Percentiles rank a stretch among this genome's conserved stretches.
Conservation (phyloP, 1,139 yeast species). For the Pichia sp. region DNA sequence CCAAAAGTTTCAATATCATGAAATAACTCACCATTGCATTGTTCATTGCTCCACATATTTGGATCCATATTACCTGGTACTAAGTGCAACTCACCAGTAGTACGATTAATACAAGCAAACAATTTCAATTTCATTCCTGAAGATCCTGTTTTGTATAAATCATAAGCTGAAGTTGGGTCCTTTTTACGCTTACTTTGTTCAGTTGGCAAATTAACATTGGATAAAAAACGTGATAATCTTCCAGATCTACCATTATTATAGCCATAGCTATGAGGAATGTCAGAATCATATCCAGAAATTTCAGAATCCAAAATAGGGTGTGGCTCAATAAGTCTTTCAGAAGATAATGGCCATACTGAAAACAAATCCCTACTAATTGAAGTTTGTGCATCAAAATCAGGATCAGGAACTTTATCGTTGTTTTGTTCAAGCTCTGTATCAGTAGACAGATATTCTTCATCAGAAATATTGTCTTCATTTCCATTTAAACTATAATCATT, state of each 20-base stretch:
- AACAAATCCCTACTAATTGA: background rate
- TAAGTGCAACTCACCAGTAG: conserved; percentile 29
- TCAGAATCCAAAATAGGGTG: conserved; percentile 16
- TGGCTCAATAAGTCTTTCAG: conserved; percentile 6
- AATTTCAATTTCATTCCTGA: conserved; percentile 21
- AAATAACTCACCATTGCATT: conserved; percentile 29
- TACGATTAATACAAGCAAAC: conserved; percentile 26
- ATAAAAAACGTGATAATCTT: conserved; percentile 25
- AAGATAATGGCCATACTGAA: conserved; percentile 12
- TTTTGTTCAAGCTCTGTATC: background rate
- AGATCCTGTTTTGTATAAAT: conserved; percentile 22
- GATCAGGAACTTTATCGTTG: background rate
- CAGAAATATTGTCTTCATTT: conserved; percentile 17
- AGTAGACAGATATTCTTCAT: background rate
- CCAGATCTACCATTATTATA: conserved; percentile 26
- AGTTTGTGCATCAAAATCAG: no score
- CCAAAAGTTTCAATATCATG: conserved; percentile 25
- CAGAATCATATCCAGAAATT: conserved; percentile 21
- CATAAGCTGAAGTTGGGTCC: conserved; percentile 21
- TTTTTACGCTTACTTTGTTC: conserved; percentile 25
- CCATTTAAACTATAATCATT: conserved; percentile 14
- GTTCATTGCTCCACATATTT: conserved; percentile 30
- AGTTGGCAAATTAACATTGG: conserved; percentile 21
- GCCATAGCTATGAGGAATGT: conserved; percentile 22
- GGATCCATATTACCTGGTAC: conserved; percentile 30